Percentiles rank a stretch among this genome's conserved stretches.
These are phyloP conservation scores for Cryptococcus sp. DNA, from an alignment of 1,284 basidiomycete species.

Conservation along the genomic window DNA sequence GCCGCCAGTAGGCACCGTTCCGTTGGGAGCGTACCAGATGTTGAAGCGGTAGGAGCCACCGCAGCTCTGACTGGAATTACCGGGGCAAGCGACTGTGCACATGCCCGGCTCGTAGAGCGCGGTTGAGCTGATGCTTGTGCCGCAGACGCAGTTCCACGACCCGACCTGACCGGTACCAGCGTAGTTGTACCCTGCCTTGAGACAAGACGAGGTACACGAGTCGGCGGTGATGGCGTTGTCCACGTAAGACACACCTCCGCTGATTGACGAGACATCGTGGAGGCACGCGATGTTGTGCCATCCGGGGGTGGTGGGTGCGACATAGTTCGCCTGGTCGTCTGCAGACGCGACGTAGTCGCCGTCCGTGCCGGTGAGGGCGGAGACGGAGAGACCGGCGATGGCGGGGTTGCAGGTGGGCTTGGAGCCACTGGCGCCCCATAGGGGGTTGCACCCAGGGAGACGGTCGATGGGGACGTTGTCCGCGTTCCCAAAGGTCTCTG, in stretches of 20 bases:
- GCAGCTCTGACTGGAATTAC: slow-evolving; percentile 31
- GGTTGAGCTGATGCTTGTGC: slow-evolving; percentile 15
- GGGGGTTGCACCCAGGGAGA: slow-evolving; percentile 37
- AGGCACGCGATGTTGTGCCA: slow-evolving; percentile 35
- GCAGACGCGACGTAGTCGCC: slow-evolving; percentile 20
- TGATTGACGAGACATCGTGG: slow-evolving; percentile 11
- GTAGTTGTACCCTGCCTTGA: slow-evolving; percentile 21
- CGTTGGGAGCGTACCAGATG: slow-evolving; percentile 28
- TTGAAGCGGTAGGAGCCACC: slow-evolving; percentile 26
- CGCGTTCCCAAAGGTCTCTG: slow-evolving; percentile 25
- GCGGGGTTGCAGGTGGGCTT: slow-evolving; percentile 30
- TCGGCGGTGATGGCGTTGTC: slow-evolving; percentile 18
- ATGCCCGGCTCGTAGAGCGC: slow-evolving; percentile 21
- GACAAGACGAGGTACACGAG: slow-evolving; percentile 23
- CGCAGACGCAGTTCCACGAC: slow-evolving; percentile 24
- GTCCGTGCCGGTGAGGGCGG: slow-evolving; percentile 21
- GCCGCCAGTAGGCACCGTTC: slow-evolving; percentile 7
- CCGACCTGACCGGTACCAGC: slow-evolving; percentile 18
- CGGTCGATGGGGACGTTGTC: slow-evolving; percentile 25
- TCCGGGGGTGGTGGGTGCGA: slow-evolving; percentile 27
- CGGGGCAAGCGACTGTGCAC: slow-evolving; percentile 36
- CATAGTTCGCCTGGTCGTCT: slow-evolving; percentile 10
- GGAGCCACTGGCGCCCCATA: slow-evolving; percentile 23
- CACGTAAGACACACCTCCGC: slow-evolving; percentile 14
- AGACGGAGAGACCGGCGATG: slow-evolving; percentile 23